phyloP scores from a whole-genome alignment of 805 yeast genomes.

The Geotrichum ghanense region DNA sequence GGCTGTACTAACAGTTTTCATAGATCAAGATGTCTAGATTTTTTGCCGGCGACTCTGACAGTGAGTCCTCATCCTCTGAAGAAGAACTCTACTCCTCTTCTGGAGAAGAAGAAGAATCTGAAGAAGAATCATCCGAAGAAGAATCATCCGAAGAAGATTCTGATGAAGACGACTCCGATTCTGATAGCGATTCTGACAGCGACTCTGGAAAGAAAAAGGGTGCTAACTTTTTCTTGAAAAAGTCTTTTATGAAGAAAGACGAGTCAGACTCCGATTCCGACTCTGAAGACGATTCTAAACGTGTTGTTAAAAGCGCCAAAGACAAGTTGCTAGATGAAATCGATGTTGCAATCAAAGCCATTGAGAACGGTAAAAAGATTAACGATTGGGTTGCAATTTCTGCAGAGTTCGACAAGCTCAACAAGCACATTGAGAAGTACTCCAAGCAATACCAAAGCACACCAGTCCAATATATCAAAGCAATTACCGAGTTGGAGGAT shows the following conservation, averaged over 20 bases:
- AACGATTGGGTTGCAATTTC: conserved; percentile 73
- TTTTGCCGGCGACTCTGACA: conserved; percentile 52
- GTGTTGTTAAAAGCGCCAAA: conserved; percentile 85
- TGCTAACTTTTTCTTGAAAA: conserved; percentile 24
- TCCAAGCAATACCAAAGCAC: conserved; percentile 65
- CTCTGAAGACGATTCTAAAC: conserved; percentile 58
- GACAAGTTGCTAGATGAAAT: conserved; percentile 88
- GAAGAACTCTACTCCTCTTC: conserved; percentile 36
- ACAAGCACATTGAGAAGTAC: conserved; percentile 53
- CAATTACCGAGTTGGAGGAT: conserved; percentile 63
- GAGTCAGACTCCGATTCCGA: conserved; percentile 32
- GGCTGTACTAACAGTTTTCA: conserved; percentile 2
- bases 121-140: conserved; percentile 32
- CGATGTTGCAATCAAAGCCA: conserved; percentile 48
- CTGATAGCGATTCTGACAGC: conserved; percentile 28
- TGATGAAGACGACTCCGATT: conserved; percentile 32
- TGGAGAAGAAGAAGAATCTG: conserved; percentile 19
- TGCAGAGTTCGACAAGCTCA: conserved; percentile 64
- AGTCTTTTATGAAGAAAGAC: conserved; percentile 26
- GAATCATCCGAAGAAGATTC: conserved; percentile 34
- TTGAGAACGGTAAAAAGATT: conserved; percentile 56
- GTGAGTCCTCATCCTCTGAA: conserved; percentile 56
- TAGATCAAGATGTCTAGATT: conserved; percentile 67
- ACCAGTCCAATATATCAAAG: conserved; percentile 61
- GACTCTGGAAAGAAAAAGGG: conserved; percentile 25